These are phyloP conservation scores for Yarrowia sp. DNA, from an alignment of 805 yeast genomes.

Conservation along the genomic window DNA sequence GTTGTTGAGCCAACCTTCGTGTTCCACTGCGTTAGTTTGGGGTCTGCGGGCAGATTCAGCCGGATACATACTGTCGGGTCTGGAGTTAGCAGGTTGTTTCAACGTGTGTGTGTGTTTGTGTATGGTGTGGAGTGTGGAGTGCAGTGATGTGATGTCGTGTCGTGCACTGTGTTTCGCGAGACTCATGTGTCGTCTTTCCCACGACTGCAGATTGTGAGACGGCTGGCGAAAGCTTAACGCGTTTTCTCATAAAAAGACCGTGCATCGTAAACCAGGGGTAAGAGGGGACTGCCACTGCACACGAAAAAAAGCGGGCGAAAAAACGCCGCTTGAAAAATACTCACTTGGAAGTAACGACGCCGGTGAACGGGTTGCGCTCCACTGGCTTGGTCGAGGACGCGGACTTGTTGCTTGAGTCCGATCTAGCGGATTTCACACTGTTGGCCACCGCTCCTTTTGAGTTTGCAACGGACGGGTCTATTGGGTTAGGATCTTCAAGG, in stretches of 20 bases:
- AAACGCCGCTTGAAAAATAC: background rate
- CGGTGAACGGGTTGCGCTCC: conserved; percentile 3
- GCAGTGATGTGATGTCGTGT: background rate
- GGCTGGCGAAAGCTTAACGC: conserved; percentile 26
- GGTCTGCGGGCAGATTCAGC: background rate
- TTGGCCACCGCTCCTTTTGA: background rate
- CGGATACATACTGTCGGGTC: conserved; percentile 22
- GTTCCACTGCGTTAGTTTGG: conserved; percentile 23
- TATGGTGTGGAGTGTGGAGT: background rate
- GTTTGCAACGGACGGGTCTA: conserved; percentile 13
- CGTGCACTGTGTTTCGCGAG: conserved; percentile 23
- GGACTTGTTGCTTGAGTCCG: background rate
- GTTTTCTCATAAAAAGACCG: conserved; percentile 19
- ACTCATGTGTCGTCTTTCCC: conserved; percentile 8
- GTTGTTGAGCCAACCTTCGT: conserved; percentile 26
- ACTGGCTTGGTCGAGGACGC: background rate
- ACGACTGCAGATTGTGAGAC: conserved; percentile 25
- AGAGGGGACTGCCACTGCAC: background rate
- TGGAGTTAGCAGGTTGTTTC: conserved; percentile 20
- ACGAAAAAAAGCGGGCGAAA: background rate
- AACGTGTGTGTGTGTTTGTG: background rate
- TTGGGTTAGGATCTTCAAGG: conserved; percentile 26
- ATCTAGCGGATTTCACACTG: conserved; percentile 23
- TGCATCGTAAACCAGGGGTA: conserved; percentile 21
- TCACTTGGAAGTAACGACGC: background rate